Evolutionary conservation across 1,284 basidiomycete species (phyloP), one percentile per base, ranked within the genome.

Genomic region (Moesziomyces parantarcticus): DNA sequence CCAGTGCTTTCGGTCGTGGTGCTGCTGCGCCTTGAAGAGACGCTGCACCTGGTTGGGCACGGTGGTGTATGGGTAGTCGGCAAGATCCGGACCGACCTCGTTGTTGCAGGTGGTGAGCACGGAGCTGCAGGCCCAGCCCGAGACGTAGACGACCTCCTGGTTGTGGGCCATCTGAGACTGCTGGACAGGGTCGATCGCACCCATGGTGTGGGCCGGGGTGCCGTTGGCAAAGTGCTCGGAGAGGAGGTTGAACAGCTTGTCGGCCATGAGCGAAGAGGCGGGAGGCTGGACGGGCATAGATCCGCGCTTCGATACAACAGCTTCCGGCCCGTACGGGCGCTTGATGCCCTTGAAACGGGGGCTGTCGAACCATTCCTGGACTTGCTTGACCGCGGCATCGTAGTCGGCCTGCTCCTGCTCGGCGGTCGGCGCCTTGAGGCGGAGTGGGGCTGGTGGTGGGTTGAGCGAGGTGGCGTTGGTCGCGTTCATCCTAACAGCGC

Each of bases 71-170:
- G 93, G 93, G 83, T 96, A 96, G 84, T 96, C 85, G 29, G 95
- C 97, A 83, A 99, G 90, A 87, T 99, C 96, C 41, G 96, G 96
- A 45, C 96, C 96, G 55, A 97, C 95, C 86, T 99, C 97, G 81
- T 98, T 95, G 80, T 90, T 92, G 29, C 90, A 91, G 1, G 94
- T 97, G 39, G 81, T 83, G 25, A 84, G 70, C 16, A 83, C 81
- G 23, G 92, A 93, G 52, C 93, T 87, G 58, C 94, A 88, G 63
- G 94, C 97, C 95, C 96, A 99, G 25, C 96, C 96, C 41, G 93
- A 97, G 25, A 99, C 88, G 84, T 99, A 99, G 49, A 98, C 91
- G 22, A 93, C 92, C 83, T 98, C 93, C 81, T 97, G 93, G 85
- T 94, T 89, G 79, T 89, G 89, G 9, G 94, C 97, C 94, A 98